Conservation (phyloP, 192 early-diverging fungal genomes). For the Gaertneriomyces semiglobifer region DNA sequence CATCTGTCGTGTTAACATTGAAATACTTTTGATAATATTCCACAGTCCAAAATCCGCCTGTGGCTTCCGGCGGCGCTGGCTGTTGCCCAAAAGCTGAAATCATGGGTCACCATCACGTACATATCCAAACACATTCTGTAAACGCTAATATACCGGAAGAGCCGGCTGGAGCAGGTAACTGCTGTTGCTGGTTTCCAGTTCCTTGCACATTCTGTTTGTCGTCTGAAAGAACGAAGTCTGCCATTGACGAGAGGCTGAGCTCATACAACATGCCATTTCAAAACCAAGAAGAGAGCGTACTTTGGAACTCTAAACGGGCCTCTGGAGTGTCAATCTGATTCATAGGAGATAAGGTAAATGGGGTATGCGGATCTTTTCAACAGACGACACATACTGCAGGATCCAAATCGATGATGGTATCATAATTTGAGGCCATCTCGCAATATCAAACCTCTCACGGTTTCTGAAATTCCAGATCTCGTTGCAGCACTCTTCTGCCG, state of each 20-base stretch:
- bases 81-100: conserved; percentile 2
- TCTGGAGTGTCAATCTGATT: conserved; percentile 40
- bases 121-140: not conserved
- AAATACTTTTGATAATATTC: conserved; percentile 91
- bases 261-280: not conserved
- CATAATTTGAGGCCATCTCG: conserved; percentile 16
- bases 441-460: too few relatives aligned
- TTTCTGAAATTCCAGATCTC: too few relatives aligned
- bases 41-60: conserved; percentile 71
- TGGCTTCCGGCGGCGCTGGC: conserved; percentile 22
- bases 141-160: conserved; percentile 6
- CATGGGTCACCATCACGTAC: conserved; percentile 15
- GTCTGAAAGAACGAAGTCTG: conserved; percentile 55
- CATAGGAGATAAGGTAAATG: not conserved
- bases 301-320: conserved; percentile 54
- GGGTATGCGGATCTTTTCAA: not conserved
- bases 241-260: not conserved
- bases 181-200: not conserved
- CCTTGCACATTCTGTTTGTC: conserved; percentile 38
- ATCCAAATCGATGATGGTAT: conserved; percentile 27
- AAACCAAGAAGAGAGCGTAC: conserved; percentile 17
- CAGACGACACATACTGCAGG: conserved; percentile 9
- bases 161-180: not conserved
- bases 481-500: too few relatives aligned
- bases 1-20: conserved; percentile 87